Evolutionary conservation across 345 rosid genomes (phyloP), one percentile per base, ranked within the genome.

Genomic region (Ceriops zippeliana): DNA sequence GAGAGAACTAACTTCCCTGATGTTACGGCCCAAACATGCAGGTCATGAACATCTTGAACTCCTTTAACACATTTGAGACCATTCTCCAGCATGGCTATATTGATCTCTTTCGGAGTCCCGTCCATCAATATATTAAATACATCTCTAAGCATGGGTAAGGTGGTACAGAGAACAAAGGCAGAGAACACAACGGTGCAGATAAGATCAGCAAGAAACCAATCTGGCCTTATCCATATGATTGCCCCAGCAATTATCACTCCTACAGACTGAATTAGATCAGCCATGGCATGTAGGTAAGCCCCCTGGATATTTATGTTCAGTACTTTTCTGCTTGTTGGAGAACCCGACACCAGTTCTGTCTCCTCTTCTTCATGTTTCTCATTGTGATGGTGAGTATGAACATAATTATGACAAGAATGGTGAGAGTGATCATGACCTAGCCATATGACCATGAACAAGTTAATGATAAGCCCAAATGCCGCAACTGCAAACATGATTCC

Each of bases 241-340:
- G 81, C 86, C 73, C 91, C 92, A 28, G 95, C 88, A 4, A 87
- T 81, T 96, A 93, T 87, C 68, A 87, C 97, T 21, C 98, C 97
- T 4, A 78, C 70, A 0, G 96, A 84, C 60, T 89, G 98, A 70
- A 93, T 86, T 60, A 89, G 85, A 79, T 93, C 96, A 19, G 88
- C 85, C 74, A 84, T 67, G 35, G 86, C 80, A 47, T 89, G 97
- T 30, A 93, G 80, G 73, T 90, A 87, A 46, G 95, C 98, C 61
- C 97, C 97, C 68, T 89, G 91, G 51, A 93, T 80, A 74, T 87
- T 90, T 66, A 90, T 89, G 82, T 93, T 90, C 57, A 77, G 70
- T 54, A 70, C 20, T n/a, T 77, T 66, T 56, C 68, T 61, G 63
- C 79, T 83, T 7, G 63, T 84, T 7, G 63, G 66, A 58, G 80